Evolutionary conservation across 176 grass and related monocot genomes (phyloP), one percentile per base, ranked within the genome.

Genomic region (Oryza punctata): DNA sequence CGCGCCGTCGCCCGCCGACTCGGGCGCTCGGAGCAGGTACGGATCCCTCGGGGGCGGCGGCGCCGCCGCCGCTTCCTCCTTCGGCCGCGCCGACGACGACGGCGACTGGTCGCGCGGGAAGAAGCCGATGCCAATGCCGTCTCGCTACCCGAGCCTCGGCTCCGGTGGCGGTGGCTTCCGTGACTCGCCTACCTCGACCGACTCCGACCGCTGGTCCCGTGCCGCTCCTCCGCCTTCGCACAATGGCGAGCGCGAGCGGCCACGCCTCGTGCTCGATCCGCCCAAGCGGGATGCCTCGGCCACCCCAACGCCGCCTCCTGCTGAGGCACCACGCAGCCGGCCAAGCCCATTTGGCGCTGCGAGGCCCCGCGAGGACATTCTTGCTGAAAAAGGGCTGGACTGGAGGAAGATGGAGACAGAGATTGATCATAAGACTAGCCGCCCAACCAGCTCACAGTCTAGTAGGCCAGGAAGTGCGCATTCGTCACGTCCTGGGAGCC

Each of bases 381-480:
- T 97, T 60, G 70, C 89, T 12, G 89, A 94, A 11, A 97, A 97
- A 54, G 94, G 94, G 43, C 19, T 97, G 29, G 94, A 97, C 71
- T 91, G 84, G 84, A 94, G 70, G 82, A 97, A 93, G 86, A 84
- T 90, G 70, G 94, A 97, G 15, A 81, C 89, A 52, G 91, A 94
- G 16, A 81, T 88, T 75, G 84, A 88, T 61, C 57, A 61, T 61
- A 97, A 93, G 72, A 91, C 79, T 13, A 94, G 89, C 81, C 88
- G 94, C 24, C 94, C 94, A 1, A 89, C 89, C 69, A 97, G 94
- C 37, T 88, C 94, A 5, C 94, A 97, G 1, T 94, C 94, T 18
- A 97, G 89, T 79, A 81, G 94, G 59, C 87, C 91, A 44, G 89
- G 63, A 18, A 94, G 94, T 71, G 82, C 91, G 16, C 91, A 91